These are phyloP conservation scores for Aspergillus baeticus DNA, from an alignment of 495 filamentous ascomycete genomes.

Conservation along the genomic window DNA sequence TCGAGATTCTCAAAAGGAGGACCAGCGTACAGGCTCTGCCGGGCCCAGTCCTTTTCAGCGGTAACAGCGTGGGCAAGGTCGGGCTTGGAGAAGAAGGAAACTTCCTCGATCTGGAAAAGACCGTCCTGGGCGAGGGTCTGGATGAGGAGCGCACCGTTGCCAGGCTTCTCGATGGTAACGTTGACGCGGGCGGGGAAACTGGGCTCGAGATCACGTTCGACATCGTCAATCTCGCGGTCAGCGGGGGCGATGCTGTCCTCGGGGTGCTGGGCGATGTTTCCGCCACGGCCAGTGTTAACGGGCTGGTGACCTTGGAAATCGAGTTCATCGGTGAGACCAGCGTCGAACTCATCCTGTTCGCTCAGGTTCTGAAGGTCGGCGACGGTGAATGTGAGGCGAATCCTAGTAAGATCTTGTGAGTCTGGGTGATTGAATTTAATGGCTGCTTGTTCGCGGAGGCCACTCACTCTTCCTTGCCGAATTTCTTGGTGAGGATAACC, in stretches of 20 bases:
- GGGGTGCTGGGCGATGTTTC: conserved; percentile 52
- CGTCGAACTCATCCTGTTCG: conserved; percentile 54
- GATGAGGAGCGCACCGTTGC: conserved; percentile 77
- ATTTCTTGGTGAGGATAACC: conserved; percentile 77
- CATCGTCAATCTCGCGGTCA: conserved; percentile 54
- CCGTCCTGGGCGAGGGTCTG: conserved; percentile 88
- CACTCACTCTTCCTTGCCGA: conserved; percentile 82
- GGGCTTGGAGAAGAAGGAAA: conserved; percentile 78
- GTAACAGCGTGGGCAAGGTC: conserved; percentile 66
- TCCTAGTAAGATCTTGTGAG: conserved; percentile 46
- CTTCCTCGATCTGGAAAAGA: conserved; percentile 83
- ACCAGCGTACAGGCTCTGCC: conserved; percentile 81
- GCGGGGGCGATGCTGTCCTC: conserved; percentile 58
- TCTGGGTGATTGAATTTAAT: background rate
- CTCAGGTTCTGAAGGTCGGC: conserved; percentile 79
- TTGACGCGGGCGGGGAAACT: conserved; percentile 81
- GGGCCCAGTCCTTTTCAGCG: conserved; percentile 64
- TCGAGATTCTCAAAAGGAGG: conserved; percentile 93
- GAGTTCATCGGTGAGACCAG: conserved; percentile 48
- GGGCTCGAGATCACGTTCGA: conserved; percentile 47
- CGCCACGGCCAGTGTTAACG: conserved; percentile 50
- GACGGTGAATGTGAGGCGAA: conserved; percentile 90
- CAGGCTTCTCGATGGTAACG: conserved; percentile 81
- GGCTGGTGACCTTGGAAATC: conserved; percentile 53
- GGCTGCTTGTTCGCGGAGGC: background rate